These are phyloP conservation scores for Passiflora organensis DNA, from an alignment of 345 rosid genomes.

Conservation along the genomic window DNA sequence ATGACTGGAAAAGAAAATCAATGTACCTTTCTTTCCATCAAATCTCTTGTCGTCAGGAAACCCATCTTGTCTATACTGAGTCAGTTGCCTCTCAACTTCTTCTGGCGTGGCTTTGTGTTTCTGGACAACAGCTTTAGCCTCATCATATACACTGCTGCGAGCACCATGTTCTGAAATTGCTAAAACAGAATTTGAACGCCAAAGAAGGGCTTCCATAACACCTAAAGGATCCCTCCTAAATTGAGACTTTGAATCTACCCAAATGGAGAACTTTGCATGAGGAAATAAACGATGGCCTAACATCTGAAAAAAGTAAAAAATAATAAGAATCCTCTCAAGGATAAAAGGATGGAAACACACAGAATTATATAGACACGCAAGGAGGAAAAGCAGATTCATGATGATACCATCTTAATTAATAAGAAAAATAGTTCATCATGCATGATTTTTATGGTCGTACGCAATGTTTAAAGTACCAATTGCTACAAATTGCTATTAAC, in stretches of 20 bases:
- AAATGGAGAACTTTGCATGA: conserved; percentile 64
- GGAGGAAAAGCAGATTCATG: neutral
- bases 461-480: no score
- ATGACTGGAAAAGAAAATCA: neutral
- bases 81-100: conserved; percentile 77
- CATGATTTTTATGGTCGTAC: no score
- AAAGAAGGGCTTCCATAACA: conserved; percentile 82
- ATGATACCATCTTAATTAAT: neutral
- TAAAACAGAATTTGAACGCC: conserved; percentile 78
- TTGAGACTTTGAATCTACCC: conserved; percentile 98
- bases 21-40: conserved; percentile 71
- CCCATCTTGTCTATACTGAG: conserved; percentile 64
- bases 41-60: conserved; percentile 72
- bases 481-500: no score
- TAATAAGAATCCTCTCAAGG: conserved; percentile 7
- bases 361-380: neutral
- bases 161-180: conserved; percentile 98
- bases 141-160: conserved; percentile 89
- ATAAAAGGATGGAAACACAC: conserved; percentile 1
- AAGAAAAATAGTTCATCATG: neutral
- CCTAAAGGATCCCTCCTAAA: conserved; percentile 94
- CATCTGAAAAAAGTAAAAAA: conserved; percentile 50
- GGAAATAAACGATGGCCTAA: conserved; percentile 90
- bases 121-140: conserved; percentile 78
- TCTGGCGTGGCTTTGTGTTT: conserved; percentile 91